These are phyloP conservation scores for Leccinum arenicola DNA, from an alignment of 768 basidiomycete genomes.

Conservation along the genomic window DNA sequence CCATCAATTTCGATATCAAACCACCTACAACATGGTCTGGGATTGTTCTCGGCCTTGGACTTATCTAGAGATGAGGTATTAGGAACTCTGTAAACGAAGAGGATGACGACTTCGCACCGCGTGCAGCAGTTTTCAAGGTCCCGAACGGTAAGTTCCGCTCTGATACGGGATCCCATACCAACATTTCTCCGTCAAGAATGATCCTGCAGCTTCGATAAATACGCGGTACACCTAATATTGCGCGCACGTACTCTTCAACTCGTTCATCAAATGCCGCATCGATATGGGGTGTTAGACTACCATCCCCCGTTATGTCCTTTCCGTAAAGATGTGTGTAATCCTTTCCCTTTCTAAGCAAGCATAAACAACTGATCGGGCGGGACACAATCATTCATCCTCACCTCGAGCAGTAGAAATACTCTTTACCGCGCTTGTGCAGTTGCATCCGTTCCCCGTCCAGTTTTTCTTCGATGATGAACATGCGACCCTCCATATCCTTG, in stretches of 20 bases:
- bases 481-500: slow-evolving; percentile 72
- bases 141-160: slow-evolving; percentile 91
- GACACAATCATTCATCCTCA: slow-evolving; percentile 26
- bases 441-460: slow-evolving; percentile 97
- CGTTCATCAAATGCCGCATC: slow-evolving; percentile 69
- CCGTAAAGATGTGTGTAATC: slow-evolving; percentile 93
- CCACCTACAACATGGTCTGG: slow-evolving; percentile 86
- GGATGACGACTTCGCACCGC: slow-evolving; percentile 48
- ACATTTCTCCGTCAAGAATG: slow-evolving; percentile 96
- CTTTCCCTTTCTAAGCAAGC: slow-evolving; percentile 70
- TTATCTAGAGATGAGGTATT: slow-evolving; percentile 47
- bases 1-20: neutral
- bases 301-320: slow-evolving; percentile 63
- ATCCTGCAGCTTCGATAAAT: slow-evolving; percentile 49
- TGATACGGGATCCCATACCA: slow-evolving; percentile 94
- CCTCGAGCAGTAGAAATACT: slow-evolving; percentile 93
- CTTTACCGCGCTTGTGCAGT: slow-evolving; percentile 86
- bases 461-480: slow-evolving; percentile 95
- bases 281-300: slow-evolving; percentile 88
- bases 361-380: neutral
- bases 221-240: neutral
- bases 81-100: neutral
- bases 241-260: slow-evolving; percentile 69
- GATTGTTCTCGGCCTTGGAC: slow-evolving; percentile 63
- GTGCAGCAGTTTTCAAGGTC: slow-evolving; percentile 87